phyloP scores from a whole-genome alignment of 1,139 yeast species.

The Scheffersomyces cryptocercus region DNA sequence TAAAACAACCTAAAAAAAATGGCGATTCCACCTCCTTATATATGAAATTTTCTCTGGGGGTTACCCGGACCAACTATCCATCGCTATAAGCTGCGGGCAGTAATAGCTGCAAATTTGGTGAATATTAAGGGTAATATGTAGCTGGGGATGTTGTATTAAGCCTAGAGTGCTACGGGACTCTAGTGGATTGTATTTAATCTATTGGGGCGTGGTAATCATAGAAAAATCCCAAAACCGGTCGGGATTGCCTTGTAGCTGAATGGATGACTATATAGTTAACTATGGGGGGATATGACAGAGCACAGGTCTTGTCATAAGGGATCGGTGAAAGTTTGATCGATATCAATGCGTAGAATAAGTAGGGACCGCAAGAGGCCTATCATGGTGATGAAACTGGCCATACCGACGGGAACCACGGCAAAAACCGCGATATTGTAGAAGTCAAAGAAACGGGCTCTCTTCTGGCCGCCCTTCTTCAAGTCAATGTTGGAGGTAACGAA shows the following conservation, averaged over 20 bases:
- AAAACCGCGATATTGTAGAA: slow-evolving; percentile 86
- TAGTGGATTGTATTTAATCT: no score
- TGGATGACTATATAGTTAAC: no score
- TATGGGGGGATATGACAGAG: no score
- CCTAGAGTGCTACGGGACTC: no score
- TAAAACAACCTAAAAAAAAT: slow-evolving; percentile 1
- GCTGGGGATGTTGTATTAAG: no score
- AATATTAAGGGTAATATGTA: no score
- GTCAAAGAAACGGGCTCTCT: slow-evolving; percentile 65
- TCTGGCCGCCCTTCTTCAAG: slow-evolving; percentile 37
- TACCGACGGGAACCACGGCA: slow-evolving; percentile 95
- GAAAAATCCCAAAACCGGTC: no score
- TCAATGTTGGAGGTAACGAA: slow-evolving; percentile 86
- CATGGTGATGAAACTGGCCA: slow-evolving; percentile 94
- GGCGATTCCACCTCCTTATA: slow-evolving; percentile 7
- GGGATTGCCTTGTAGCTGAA: no score
- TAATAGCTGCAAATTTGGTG: no score
- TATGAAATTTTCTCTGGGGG: not conserved
- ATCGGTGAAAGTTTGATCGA: slow-evolving; percentile 35
- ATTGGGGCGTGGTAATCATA: no score
- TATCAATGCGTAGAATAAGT: slow-evolving; percentile 71
- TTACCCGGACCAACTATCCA: slow-evolving; percentile 6
- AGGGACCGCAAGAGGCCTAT: slow-evolving; percentile 74
- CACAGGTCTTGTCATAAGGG: not conserved
- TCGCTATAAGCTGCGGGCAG: no score